phyloP scores from a whole-genome alignment of 352 stramenopile genomes.

The Pythium myriotylum region DNA sequence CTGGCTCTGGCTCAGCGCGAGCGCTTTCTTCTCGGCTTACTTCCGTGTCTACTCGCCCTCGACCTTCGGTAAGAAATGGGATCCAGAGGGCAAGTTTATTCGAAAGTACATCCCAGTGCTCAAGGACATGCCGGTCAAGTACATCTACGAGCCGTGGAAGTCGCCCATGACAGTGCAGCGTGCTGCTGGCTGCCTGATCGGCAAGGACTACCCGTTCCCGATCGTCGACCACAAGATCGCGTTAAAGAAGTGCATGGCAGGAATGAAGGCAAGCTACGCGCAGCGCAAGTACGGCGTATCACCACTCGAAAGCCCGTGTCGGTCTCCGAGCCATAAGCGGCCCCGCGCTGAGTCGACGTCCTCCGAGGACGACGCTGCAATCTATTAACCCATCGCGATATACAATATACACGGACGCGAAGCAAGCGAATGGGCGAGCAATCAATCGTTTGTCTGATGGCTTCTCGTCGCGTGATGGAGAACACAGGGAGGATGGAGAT shows the following conservation, averaged over 20 bases:
- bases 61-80: conserved; percentile 96
- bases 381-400: conserved; percentile 19
- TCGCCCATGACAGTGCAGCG: conserved; percentile 90
- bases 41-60: conserved; percentile 96
- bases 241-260: conserved; percentile 90
- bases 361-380: conserved; percentile 18
- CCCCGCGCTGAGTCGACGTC: conserved; percentile 14
- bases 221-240: conserved; percentile 94
- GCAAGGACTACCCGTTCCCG: conserved; percentile 93
- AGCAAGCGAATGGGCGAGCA: neutral
- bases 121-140: conserved; percentile 92
- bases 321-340: conserved; percentile 13
- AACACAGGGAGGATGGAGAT: no score
- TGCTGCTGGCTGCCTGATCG: conserved; percentile 82
- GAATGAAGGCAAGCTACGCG: conserved; percentile 86
- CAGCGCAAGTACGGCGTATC: conserved; percentile 24
- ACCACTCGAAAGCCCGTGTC: conserved; percentile 13
- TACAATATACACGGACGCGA: conserved; percentile 9
- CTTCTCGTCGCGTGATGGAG: neutral
- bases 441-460: neutral
- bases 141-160: conserved; percentile 98
- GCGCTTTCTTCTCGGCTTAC: conserved; percentile 97
- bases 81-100: conserved; percentile 92
- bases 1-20: conserved; percentile 96
- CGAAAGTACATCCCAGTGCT: conserved; percentile 93